These are phyloP conservation scores for Xylaria sp. DNA, from an alignment of 2,329 filamentous ascomycete genomes.

Conservation along the genomic window DNA sequence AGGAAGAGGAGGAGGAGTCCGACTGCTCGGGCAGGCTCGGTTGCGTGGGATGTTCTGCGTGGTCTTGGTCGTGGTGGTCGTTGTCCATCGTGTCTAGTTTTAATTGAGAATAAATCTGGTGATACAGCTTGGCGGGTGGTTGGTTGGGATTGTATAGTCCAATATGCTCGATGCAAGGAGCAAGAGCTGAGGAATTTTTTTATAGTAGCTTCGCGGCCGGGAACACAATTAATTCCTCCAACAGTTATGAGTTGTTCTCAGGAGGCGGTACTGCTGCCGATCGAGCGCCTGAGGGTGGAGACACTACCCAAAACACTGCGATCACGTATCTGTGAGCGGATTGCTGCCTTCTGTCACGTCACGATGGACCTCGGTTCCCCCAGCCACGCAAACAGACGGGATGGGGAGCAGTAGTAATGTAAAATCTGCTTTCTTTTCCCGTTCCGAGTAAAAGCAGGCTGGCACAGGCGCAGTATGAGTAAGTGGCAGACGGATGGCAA, in stretches of 20 bases:
- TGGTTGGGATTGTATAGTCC: background rate
- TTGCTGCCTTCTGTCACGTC: constrained; percentile 9
- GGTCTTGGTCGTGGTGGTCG: constrained; percentile 6
- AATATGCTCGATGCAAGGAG: too few species aligned
- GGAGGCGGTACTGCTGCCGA: constrained; percentile 2
- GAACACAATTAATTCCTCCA: background rate
- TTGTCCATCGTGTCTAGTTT: constrained; percentile 25
- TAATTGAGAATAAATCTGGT: background rate
- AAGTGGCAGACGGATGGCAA: background rate
- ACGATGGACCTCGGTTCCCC: constrained; percentile 7
- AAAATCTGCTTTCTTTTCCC: background rate
- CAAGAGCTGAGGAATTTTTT: background rate
- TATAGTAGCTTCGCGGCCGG: background rate
- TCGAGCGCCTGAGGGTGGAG: background rate
- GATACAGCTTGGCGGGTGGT: background rate
- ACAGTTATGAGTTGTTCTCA: background rate
- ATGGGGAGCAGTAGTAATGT: constrained; percentile 9
- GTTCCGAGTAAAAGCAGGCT: background rate
- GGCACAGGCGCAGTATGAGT: constrained; percentile 1
- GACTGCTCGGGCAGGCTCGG: constrained; percentile 28
- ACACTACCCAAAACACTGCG: constrained; percentile 2
- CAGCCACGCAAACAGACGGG: constrained; percentile 13
- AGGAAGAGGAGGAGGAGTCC: constrained; percentile 30
- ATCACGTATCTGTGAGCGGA: constrained; percentile 2
- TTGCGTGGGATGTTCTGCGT: constrained; percentile 18